Evolutionary conservation across 225 moss, liverwort and hornwort genomes (phyloP).

Genomic region (Thuidium tamariscinum): DNA sequence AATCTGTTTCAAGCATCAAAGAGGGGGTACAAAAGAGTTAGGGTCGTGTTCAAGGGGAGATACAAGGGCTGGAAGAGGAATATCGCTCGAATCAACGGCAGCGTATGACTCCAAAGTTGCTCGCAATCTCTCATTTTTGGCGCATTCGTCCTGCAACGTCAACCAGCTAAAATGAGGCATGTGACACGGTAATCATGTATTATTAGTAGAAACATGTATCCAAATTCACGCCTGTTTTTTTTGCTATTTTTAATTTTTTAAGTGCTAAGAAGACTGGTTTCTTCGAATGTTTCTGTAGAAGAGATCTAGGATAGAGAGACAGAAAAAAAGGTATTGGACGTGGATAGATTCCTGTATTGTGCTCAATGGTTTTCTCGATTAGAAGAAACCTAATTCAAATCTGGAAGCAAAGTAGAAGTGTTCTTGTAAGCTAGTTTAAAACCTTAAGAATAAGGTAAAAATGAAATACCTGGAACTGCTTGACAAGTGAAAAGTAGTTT

Average conservation of each 20-base stretch:
- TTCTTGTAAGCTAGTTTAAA: not conserved
- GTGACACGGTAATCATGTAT: not conserved
- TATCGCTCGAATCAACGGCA: not conserved
- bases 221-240: not conserved
- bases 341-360: not conserved
- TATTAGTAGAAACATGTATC: not conserved
- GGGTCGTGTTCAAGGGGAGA: conserved; percentile 15
- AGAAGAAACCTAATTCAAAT: not conserved
- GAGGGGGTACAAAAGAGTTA: conserved; percentile 30
- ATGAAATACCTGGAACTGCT: conserved; percentile 67
- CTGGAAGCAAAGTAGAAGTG: not conserved
- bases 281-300: not conserved
- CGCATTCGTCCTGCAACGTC: conserved; percentile 76
- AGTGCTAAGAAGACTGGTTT: not conserved
- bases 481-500: conserved; percentile 76
- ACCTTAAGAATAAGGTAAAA: not conserved
- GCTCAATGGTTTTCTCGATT: not conserved
- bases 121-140: conserved; percentile 74
- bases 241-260: not conserved
- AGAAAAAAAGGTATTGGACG: not conserved
- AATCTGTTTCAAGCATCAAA: conserved; percentile 14
- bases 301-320: not conserved
- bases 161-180: not conserved
- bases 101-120: conserved; percentile 21
- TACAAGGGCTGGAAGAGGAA: not conserved